Evolutionary conservation across 768 basidiomycete species (phyloP), one percentile per base, ranked within the genome.

Genomic region (Neoboletus subvelutipes): DNA sequence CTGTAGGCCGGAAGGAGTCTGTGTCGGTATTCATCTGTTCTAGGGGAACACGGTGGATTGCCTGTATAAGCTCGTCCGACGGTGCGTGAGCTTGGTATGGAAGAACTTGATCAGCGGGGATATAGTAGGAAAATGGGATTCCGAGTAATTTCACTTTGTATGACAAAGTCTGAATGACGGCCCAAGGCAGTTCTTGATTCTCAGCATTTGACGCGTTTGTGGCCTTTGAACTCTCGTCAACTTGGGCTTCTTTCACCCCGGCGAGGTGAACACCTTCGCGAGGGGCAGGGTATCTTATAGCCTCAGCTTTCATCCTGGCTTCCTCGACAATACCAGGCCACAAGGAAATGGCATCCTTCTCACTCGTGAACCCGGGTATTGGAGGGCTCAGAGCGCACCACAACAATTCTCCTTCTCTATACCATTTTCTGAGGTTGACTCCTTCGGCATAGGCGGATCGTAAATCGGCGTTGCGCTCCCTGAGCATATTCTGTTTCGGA

Each of bases 291-390:
- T 71, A 66, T 11, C 76, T 75, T 1, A 77, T 61, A 28, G 81
- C 67, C 41, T 75, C 71, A 3, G 77, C 74, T 64, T 79, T 83
- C 51, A 87, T 67, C 54, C 75, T 78, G 17, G 78, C 68, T 55
- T 86, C 82, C 18, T 85, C 79, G 9, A 92, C 79, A 22, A 91
- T 64, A 1, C 81, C 88, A 1, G 90, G 90, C 91, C 91, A 93
- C 64, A 83, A 86, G 26, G 71, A 65, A 59, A 93, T 87, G n/a
- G 63, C 64, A 48, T 79, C 75, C 18, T 73, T 75, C 18, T 73
- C 68, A 1, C 68, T 69, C 4, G 69, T 65, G 1, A 73, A 66
- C 1, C 78, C 77, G 3, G 67, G 60, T 39, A 90, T 85, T 0
- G 84, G 76, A 10, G 74, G 67, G 39, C 76, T 69, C 33, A 92